Percentiles rank a stretch among this genome's conserved stretches.
Conservation (phyloP, 805 yeast genomes). For the Saturnispora sekii region DNA sequence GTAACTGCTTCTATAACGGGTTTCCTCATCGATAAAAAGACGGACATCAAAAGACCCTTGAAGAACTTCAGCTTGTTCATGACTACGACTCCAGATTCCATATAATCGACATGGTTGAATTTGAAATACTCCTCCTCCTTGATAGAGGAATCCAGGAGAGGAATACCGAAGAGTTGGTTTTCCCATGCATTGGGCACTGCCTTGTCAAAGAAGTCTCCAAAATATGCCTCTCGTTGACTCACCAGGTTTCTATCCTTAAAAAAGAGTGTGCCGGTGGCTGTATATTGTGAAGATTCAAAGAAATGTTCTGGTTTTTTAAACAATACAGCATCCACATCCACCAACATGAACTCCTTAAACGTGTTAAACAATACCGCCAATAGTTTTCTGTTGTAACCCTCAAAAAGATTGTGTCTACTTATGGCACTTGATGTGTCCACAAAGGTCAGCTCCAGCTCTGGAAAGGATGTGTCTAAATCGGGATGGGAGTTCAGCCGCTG, state of each 20-base stretch:
- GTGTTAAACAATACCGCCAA: slow-evolving; percentile 50
- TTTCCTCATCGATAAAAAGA: slow-evolving; percentile 30
- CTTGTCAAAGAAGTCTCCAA: slow-evolving; percentile 33
- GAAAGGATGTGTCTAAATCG: slow-evolving; percentile 9
- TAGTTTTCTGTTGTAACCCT: slow-evolving; percentile 32
- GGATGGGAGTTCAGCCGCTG: background rate
- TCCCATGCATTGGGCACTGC: slow-evolving; percentile 36
- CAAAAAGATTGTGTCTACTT: slow-evolving; percentile 11
- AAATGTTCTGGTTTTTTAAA: slow-evolving; percentile 29
- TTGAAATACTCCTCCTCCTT: slow-evolving; percentile 30
- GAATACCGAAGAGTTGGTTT: slow-evolving; percentile 27
- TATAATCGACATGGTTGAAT: slow-evolving; percentile 30
- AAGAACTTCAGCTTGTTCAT: slow-evolving; percentile 40
- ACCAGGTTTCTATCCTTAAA: slow-evolving; percentile 35
- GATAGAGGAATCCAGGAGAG: slow-evolving; percentile 27
- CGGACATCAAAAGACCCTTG: slow-evolving; percentile 34
- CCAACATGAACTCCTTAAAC: slow-evolving; percentile 39
- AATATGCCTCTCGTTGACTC: slow-evolving; percentile 25
- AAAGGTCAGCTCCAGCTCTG: slow-evolving; percentile 23
- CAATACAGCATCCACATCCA: slow-evolving; percentile 41
- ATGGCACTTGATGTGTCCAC: slow-evolving; percentile 20
- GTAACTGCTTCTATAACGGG: slow-evolving; percentile 42
- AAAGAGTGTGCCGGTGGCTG: slow-evolving; percentile 31
- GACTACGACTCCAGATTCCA: slow-evolving; percentile 39
- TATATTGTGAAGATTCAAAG: slow-evolving; percentile 28